Conservation (phyloP, 2,329 filamentous ascomycete genomes). For the Stachybotrys elegans region DNA sequence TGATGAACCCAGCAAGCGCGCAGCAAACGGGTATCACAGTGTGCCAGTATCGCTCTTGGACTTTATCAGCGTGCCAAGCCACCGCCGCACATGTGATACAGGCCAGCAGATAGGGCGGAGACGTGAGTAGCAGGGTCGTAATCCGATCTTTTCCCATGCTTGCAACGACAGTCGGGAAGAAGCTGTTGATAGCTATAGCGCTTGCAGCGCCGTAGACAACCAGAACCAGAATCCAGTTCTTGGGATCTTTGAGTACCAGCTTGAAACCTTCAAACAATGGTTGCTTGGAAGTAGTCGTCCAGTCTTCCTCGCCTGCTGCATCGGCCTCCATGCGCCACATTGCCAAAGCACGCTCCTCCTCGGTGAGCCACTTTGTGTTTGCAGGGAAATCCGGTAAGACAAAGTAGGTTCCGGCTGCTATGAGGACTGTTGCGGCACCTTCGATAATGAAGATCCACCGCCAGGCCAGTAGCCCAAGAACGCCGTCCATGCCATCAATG, state of each 20-base stretch:
- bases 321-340: slow-evolving; percentile 33
- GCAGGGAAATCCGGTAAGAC: slow-evolving; percentile 26
- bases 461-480: slow-evolving; percentile 32
- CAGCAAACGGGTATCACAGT: no score
- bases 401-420: slow-evolving; percentile 13
- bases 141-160: no score
- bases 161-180: no score
- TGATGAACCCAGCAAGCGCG: no score
- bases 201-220: slow-evolving; percentile 38
- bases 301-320: slow-evolving; percentile 29
- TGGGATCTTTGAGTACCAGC: slow-evolving; percentile 34
- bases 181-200: slow-evolving; percentile 38
- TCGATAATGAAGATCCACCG: slow-evolving; percentile 64
- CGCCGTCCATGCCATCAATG: slow-evolving; percentile 32
- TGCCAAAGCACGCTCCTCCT: slow-evolving; percentile 34
- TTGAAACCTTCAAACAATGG: slow-evolving; percentile 32
- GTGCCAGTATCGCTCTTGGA: no score
- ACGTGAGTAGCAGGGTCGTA: no score
- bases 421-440: slow-evolving; percentile 33
- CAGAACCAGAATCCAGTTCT: slow-evolving; percentile 36
- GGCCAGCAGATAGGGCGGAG: no score
- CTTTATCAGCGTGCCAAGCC: no score
- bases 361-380: slow-evolving; percentile 32
- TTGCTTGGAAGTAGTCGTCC: slow-evolving; percentile 32
- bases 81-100: no score